Evolutionary conservation across 1,284 basidiomycete genomes (phyloP).

Genomic region (Cutaneotrichosporon cavernicola): DNA sequence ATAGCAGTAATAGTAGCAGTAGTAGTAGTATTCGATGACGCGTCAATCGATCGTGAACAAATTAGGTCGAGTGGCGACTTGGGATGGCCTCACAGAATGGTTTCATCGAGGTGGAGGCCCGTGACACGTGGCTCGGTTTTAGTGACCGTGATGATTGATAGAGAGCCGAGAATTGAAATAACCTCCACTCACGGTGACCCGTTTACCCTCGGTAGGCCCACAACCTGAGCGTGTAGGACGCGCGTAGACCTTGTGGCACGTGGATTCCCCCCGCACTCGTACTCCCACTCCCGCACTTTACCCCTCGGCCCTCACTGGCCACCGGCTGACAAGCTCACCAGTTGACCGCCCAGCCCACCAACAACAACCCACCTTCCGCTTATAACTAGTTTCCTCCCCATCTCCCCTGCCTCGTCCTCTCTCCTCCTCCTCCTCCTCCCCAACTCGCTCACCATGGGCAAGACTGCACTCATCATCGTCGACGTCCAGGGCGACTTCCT

Average conservation of each 20-base stretch:
- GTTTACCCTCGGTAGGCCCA: too few species aligned
- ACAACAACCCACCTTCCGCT: not conserved
- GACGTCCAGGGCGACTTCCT: constrained; percentile 68
- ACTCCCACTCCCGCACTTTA: not conserved
- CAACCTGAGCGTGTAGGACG: too few species aligned
- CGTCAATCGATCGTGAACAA: too few species aligned
- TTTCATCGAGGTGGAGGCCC: not conserved
- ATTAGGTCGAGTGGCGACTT: too few species aligned
- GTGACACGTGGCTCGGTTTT: not conserved
- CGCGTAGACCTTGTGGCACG: too few species aligned
- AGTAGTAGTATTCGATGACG: too few species aligned
- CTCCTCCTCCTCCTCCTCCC: not conserved
- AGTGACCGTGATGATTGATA: not conserved
- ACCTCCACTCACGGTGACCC: too few species aligned
- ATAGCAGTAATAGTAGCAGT: too few species aligned
- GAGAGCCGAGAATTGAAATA: constrained; percentile 2
- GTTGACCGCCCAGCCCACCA: not conserved
- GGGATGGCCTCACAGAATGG: too few species aligned
- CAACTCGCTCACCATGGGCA: not conserved
- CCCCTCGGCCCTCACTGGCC: not conserved
- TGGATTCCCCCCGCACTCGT: too few species aligned
- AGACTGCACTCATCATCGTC: constrained; percentile 58
- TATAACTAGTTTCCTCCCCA: not conserved
- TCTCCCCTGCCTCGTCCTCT: not conserved
- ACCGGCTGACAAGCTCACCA: not conserved